phyloP scores from a whole-genome alignment of 31 red algal species.

The Endocladia muricata region DNA sequence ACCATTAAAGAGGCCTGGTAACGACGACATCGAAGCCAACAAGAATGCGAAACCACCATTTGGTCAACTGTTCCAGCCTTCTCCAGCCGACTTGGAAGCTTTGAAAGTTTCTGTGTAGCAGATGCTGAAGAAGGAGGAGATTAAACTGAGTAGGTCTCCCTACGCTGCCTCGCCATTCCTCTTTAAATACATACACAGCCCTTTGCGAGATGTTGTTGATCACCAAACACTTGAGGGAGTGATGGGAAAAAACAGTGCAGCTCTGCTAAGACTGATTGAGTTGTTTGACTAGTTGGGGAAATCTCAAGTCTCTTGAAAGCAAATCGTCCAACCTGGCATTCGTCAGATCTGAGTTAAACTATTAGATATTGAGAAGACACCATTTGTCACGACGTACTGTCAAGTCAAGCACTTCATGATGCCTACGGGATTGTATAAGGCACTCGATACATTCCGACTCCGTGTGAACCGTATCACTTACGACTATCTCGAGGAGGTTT shows the following conservation, averaged over 20 bases:
- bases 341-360: neutral
- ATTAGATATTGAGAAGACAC: neutral
- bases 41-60: neutral
- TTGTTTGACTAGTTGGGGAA: neutral
- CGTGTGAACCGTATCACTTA: neutral
- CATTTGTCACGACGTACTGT: neutral
- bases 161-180: neutral
- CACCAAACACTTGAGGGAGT: neutral
- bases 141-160: neutral
- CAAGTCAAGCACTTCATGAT: neutral
- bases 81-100: slow-evolving; percentile 1
- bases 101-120: neutral
- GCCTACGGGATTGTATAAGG: neutral
- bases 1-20: neutral
- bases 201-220: neutral
- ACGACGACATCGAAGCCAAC: slow-evolving; percentile 1
- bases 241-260: neutral
- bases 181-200: neutral
- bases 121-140: slow-evolving; percentile 13
- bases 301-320: neutral
- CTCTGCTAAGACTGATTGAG: neutral
- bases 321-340: neutral
- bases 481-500: neutral
- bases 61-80: neutral
- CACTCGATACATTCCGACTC: neutral